Evolutionary conservation across 148 eudicot genomes (phyloP).

Genomic region (Rhododendron vialii): DNA sequence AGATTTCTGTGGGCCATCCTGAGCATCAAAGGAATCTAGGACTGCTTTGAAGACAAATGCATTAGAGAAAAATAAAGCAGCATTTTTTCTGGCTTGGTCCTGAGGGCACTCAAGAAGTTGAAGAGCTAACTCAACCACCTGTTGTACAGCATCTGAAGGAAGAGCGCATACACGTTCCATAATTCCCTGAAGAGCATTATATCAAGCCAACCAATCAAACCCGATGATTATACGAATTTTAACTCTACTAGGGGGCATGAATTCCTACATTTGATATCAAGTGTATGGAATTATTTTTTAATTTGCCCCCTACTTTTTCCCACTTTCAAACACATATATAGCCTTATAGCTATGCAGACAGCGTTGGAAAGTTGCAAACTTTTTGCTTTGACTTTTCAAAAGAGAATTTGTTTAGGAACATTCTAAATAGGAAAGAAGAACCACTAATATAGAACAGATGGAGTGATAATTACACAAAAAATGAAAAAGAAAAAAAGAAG

Average conservation of each 20-base stretch:
- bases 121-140: conserved; percentile 82
- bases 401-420: not conserved
- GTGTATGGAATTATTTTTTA: not conserved
- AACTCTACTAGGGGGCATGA: not conserved
- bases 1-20: conserved; percentile 80
- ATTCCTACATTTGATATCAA: not conserved
- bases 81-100: conserved; percentile 93
- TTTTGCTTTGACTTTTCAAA: not conserved
- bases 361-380: not conserved
- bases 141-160: conserved; percentile 64
- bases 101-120: conserved; percentile 86
- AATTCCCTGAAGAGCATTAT: conserved; percentile 51
- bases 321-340: not conserved
- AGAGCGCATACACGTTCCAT: conserved; percentile 98
- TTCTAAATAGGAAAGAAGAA: not conserved
- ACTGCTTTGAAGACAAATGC: conserved; percentile 94
- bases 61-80: conserved; percentile 88
- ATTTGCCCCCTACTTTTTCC: not conserved
- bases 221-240: not conserved
- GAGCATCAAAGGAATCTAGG: conserved; percentile 85
- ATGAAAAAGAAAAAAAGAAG: not conserved
- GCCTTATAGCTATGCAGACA: not conserved
- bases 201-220: not conserved
- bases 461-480: not conserved
- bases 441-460: not conserved